Conservation (phyloP, 2,329 filamentous ascomycete species). For the Trichocomaceae sp. region DNA sequence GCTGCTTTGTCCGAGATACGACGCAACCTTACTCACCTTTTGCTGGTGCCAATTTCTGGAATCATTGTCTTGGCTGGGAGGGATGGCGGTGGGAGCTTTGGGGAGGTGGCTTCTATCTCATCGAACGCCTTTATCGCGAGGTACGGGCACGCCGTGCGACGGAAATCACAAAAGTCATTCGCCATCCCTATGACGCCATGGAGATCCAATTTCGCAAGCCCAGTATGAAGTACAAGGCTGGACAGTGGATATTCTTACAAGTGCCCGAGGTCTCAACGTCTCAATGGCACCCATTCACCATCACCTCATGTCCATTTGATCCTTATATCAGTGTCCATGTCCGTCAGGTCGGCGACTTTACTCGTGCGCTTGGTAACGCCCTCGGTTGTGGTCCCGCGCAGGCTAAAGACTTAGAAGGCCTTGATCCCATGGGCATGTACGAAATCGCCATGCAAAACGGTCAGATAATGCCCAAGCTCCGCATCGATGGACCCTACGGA, state of each 20-base stretch:
- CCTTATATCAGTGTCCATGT: constrained; percentile 92
- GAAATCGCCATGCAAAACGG: constrained; percentile 92
- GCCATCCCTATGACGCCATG: constrained; percentile 92
- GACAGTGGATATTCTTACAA: constrained; percentile 96
- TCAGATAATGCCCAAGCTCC: constrained; percentile 80
- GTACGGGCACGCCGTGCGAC: constrained; percentile 76
- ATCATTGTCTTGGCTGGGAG: constrained; percentile 87
- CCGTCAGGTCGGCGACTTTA: constrained; percentile 95
- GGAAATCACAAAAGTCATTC: constrained; percentile 86
- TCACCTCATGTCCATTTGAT: constrained; percentile 95
- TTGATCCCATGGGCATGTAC: constrained; percentile 95
- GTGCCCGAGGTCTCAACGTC: constrained; percentile 79
- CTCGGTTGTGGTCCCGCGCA: constrained; percentile 87
- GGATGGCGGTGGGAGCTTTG: constrained; percentile 96
- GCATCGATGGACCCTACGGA: constrained; percentile 92
- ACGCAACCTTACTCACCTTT: constrained; percentile 70
- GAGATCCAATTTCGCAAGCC: constrained; percentile 97
- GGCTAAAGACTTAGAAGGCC: constrained; percentile 78
- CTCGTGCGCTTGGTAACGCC: constrained; percentile 83
- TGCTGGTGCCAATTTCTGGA: constrained; percentile 74
- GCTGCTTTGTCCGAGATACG: constrained; percentile 91
- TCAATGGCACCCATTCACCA: constrained; percentile 99
- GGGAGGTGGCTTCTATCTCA: constrained; percentile 75
- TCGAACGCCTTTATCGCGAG: constrained; percentile 86
- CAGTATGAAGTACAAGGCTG: constrained; percentile 95